phyloP scores from a whole-genome alignment of 140 eudicot genomes.

The Stevia rebaudiana region DNA sequence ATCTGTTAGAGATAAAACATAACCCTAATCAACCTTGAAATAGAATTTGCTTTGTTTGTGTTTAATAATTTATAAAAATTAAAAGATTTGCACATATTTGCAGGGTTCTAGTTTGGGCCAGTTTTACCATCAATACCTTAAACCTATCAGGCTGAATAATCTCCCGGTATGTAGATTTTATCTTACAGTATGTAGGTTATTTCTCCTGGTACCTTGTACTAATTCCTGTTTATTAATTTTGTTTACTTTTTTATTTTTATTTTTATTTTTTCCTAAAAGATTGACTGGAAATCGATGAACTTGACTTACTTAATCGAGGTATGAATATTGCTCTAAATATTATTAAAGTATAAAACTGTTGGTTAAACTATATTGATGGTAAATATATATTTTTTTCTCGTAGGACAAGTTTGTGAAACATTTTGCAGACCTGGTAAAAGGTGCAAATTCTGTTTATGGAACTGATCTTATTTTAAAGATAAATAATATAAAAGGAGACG shows the following conservation, averaged over 20 bases:
- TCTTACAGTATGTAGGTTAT: neutral
- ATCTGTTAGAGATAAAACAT: neutral
- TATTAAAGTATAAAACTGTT: neutral
- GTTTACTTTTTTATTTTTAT: too few relatives aligned
- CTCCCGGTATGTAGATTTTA: constrained; percentile 45
- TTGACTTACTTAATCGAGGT: constrained; percentile 92
- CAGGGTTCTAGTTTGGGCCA: constrained; percentile 99
- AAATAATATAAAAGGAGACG: constrained; percentile 62
- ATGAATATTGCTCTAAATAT: constrained; percentile 16
- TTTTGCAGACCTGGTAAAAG: constrained; percentile 62
- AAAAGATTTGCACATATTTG: neutral
- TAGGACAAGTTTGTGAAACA: constrained; percentile 73
- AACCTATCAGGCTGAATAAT: constrained; percentile 83
- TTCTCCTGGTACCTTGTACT: constrained; percentile 13
- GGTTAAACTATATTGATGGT: neutral
- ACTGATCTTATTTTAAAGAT: constrained; percentile 50
- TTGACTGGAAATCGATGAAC: constrained; percentile 91
- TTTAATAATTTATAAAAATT: neutral
- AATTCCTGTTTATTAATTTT: neutral
- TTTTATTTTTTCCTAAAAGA: constrained; percentile 32
- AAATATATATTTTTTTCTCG: constrained; percentile 8
- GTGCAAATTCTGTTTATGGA: constrained; percentile 60
- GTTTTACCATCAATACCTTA: constrained; percentile 77
- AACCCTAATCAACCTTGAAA: neutral
- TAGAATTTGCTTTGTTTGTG: neutral